phyloP scores from a whole-genome alignment of 2,329 filamentous ascomycete species.

The Diaporthe sp. region DNA sequence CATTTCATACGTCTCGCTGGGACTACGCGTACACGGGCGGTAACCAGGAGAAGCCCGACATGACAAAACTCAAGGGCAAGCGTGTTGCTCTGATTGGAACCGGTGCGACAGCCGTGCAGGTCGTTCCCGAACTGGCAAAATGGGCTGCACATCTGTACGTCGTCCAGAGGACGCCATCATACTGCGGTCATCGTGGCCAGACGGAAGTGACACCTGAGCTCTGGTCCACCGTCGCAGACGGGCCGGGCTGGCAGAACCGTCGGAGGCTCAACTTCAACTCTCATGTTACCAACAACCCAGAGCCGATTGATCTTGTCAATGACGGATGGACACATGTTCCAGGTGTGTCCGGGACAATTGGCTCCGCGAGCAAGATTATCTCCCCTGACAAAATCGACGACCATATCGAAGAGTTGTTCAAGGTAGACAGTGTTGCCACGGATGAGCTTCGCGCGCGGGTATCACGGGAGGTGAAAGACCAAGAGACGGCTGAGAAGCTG shows the following conservation, averaged over 20 bases:
- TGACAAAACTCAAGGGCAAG: not conserved
- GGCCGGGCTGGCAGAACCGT: not conserved
- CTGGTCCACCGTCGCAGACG: not conserved
- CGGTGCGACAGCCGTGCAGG: conserved; percentile 13
- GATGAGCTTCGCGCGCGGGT: not conserved
- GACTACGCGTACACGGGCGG: conserved; percentile 5
- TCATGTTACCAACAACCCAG: not conserved
- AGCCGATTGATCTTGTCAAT: not conserved
- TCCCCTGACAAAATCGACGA: not conserved
- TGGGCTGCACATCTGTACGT: not conserved
- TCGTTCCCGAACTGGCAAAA: not conserved
- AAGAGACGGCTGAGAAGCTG: conserved; percentile 45
- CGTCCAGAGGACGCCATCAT: not conserved
- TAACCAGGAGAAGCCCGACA: not conserved
- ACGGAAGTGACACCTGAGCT: not conserved
- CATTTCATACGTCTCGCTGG: conserved; percentile 16
- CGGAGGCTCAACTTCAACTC: conserved; percentile 8
- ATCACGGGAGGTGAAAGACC: not conserved
- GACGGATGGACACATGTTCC: not conserved
- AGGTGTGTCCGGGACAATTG: not conserved
- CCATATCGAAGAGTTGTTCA: not conserved
- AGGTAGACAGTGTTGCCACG: not conserved
- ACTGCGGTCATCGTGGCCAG: not conserved
- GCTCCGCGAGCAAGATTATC: not conserved
- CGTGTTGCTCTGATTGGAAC: conserved; percentile 4